Percentiles rank a stretch among this genome's conserved stretches.
phyloP scores from a whole-genome alignment of 2,329 filamentous ascomycete genomes.

The Aspergillus nomiae region DNA sequence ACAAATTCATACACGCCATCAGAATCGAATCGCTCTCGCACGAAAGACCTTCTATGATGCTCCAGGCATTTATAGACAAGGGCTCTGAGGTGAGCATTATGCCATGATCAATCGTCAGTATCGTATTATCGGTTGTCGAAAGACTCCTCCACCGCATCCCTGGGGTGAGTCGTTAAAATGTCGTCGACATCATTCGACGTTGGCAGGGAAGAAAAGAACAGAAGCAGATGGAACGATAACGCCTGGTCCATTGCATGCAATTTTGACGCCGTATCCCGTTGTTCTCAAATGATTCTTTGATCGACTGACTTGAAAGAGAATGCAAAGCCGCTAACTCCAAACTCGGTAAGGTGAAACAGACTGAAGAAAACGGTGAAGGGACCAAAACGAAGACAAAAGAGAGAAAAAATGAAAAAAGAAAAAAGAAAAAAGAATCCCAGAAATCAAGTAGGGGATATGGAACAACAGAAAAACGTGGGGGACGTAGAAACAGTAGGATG shows the following conservation, averaged over 20 bases:
- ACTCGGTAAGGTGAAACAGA: constrained; percentile 4
- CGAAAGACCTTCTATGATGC: constrained; percentile 20
- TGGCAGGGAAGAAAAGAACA: constrained; percentile 11
- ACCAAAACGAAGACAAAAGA: constrained; percentile 9
- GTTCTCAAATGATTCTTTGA: constrained; percentile 5
- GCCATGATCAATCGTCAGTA: constrained; percentile 25
- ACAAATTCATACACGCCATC: constrained; percentile 26
- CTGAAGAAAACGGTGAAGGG: constrained; percentile 9
- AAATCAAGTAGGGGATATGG: constrained; percentile 8
- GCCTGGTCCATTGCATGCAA: constrained; percentile 22
- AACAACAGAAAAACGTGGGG: constrained; percentile 11
- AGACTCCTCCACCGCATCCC: constrained; percentile 11
- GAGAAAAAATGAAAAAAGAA: constrained; percentile 4
- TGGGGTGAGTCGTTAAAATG: constrained; percentile 14
- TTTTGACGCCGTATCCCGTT: constrained; percentile 17
- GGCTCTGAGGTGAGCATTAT: constrained; percentile 11
- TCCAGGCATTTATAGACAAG: constrained; percentile 23
- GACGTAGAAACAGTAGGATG: constrained; percentile 6
- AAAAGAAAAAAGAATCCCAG: neutral
- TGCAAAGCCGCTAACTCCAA: constrained; percentile 20
- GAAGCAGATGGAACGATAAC: constrained; percentile 13
- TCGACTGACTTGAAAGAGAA: constrained; percentile 9
- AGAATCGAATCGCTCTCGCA: constrained; percentile 16
- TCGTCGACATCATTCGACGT: constrained; percentile 18
- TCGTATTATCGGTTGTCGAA: constrained; percentile 21